Base-by-base conservation (phyloP, 2,329 filamentous ascomycete species). In the Penicillium sp. region DNA sequence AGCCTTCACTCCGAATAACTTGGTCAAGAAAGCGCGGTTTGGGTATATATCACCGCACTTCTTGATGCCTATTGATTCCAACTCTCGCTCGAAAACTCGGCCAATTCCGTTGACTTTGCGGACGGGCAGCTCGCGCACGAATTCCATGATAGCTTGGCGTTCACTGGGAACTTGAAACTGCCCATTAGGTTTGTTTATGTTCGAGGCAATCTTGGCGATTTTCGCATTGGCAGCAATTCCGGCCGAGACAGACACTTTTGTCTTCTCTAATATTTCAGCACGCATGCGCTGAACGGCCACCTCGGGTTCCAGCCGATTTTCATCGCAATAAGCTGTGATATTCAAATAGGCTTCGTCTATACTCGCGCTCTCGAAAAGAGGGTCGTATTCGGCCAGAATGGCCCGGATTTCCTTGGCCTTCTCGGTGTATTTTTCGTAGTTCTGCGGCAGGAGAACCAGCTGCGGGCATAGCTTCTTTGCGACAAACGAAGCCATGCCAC, bases 321-420 rank as follows among this genome's bases (percentile, higher is more conserved):
- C 79, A 10, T 73, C 60, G 63, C 92, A 95, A 65, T 95, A 97
- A 42, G 84, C 76, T 0, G 93, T 97, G 50, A 99, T 88, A 62
- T 99, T 97, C 25, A 99, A 76, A 65, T 96, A 99, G 0, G 93
- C 93, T 69, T 99, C 93, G 60, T 99, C 93, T 56, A 95, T 91
- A 65, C 90, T 95, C 0, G 92, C 89, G 60, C 88, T 95, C 68
- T 97, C 89, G 59, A 95, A 99, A 1, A 88, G 79, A 0, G 89
- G 82, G 63, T 99, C 93, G 64, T 97, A 99, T n/a, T 86, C 78
- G 10, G 82, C 86, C 13, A 99, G 75, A 1, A 99, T 82, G 35
- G 85, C 80, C 10, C 92, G 82, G 5, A 97, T 84, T 66, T 97
- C 91, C 50, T 87, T 81, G 0, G 93, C 93, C 69, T 97, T 99